Conservation (phyloP, 345 rosid species). For the Salix arbutifolia region DNA sequence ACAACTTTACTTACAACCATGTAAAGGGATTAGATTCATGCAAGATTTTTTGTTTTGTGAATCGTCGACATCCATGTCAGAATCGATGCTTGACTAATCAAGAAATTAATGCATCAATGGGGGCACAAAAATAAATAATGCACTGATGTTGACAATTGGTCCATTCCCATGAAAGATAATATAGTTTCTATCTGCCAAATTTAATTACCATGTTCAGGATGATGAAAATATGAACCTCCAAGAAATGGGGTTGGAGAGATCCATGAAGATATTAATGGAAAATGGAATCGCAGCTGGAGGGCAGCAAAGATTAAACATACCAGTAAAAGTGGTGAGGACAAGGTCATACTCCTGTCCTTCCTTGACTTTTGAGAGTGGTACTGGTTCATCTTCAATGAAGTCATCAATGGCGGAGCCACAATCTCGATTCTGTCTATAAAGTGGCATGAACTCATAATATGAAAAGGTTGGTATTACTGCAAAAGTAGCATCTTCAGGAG, state of each 20-base stretch:
- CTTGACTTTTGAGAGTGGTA: constrained; percentile 68
- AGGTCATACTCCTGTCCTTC: constrained; percentile 79
- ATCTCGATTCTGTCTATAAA: constrained; percentile 45
- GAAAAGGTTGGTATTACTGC: constrained; percentile 81
- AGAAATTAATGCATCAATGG: neutral
- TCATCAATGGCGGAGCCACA: constrained; percentile 36
- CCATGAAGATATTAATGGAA: neutral
- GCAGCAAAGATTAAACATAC: constrained; percentile 24
- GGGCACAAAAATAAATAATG: neutral
- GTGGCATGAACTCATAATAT: constrained; percentile 90
- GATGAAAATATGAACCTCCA: neutral
- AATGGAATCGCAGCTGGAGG: neutral
- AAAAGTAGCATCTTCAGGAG: constrained; percentile 71
- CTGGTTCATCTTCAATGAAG: constrained; percentile 68
- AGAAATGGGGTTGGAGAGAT: neutral
- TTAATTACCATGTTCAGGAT: neutral
- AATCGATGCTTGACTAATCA: neutral
- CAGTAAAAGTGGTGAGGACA: constrained; percentile 91
- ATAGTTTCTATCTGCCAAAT: neutral
- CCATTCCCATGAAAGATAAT: neutral
- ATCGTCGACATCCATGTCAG: neutral
- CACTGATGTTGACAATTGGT: neutral
- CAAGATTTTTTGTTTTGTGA: neutral
- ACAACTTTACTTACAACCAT: no score
- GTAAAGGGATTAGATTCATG: neutral